Evolutionary conservation across 2,329 filamentous ascomycete genomes (phyloP).

Genomic region (Fusarium robinianum): DNA sequence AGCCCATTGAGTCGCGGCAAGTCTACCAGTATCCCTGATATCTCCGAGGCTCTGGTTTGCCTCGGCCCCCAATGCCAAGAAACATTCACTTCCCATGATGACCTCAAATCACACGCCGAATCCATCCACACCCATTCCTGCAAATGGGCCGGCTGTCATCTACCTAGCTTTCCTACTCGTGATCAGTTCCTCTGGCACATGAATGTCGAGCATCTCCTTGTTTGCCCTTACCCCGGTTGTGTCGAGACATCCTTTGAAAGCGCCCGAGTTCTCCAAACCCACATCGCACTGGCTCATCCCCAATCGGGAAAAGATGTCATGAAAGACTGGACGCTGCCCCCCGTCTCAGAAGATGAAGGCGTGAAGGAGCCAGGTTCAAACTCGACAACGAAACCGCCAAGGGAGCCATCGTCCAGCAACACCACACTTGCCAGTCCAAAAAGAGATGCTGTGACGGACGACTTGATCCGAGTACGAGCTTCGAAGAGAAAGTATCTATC

Average conservation of each 20-base stretch:
- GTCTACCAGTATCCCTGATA: conserved; percentile 17
- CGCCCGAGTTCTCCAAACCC: conserved; percentile 43
- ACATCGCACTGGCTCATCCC: conserved; percentile 45
- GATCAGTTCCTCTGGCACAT: conserved; percentile 50
- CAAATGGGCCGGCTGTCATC: conserved; percentile 47
- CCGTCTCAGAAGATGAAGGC: background rate
- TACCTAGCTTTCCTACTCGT: conserved; percentile 43
- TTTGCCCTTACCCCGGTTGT: conserved; percentile 48
- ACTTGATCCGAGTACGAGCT: conserved; percentile 35
- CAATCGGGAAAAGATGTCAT: conserved; percentile 22
- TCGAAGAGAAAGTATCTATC: conserved; percentile 45
- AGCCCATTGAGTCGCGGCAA: conserved; percentile 30
- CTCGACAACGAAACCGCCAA: conserved; percentile 1
- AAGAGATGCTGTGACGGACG: conserved; percentile 4
- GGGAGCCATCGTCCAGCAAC: too few species aligned
- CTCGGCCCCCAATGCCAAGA: conserved; percentile 37
- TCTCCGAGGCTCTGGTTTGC: conserved; percentile 28
- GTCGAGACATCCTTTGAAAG: conserved; percentile 43
- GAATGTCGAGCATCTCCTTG: conserved; percentile 49
- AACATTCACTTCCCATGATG: conserved; percentile 30
- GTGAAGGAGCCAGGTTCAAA: background rate
- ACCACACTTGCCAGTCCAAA: too few species aligned
- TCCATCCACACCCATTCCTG: conserved; percentile 43
- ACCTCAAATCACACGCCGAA: conserved; percentile 34
- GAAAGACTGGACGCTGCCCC: conserved; percentile 37